These are phyloP conservation scores for Rhodotorula sp. DNA, from an alignment of 1,284 basidiomycete species.

Conservation along the genomic window DNA sequence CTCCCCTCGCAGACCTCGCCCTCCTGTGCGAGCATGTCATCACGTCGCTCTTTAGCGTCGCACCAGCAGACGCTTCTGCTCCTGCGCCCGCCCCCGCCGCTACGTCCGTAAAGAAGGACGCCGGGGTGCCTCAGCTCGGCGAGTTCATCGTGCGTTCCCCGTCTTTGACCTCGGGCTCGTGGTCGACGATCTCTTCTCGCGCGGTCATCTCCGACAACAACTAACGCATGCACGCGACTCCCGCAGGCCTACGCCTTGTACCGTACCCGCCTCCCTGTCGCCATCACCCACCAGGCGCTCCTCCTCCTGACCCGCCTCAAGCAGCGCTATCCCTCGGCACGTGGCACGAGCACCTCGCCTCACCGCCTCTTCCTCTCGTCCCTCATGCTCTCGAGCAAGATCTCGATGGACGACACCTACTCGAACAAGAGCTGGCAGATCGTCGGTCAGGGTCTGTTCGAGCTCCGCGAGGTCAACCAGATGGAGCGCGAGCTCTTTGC, in stretches of 20 bases:
- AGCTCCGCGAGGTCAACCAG: slow-evolving; percentile 87
- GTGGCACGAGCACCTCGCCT: slow-evolving; percentile 74
- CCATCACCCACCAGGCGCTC: slow-evolving; percentile 82
- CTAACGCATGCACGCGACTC: not conserved
- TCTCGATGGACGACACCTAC: slow-evolving; percentile 72
- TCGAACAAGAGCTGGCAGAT: slow-evolving; percentile 95
- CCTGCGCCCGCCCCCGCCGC: slow-evolving; percentile 6
- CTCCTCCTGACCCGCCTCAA: slow-evolving; percentile 84
- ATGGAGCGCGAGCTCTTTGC: slow-evolving; percentile 94
- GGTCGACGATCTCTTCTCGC: not conserved
- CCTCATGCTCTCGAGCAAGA: slow-evolving; percentile 89
- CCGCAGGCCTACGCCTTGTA: slow-evolving; percentile 80
- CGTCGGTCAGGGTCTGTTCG: slow-evolving; percentile 88
- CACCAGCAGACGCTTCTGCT: slow-evolving; percentile 28
- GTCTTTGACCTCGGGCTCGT: not conserved
- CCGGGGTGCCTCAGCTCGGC: slow-evolving; percentile 37
- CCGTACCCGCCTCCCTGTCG: slow-evolving; percentile 75
- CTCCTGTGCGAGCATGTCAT: slow-evolving; percentile 47
- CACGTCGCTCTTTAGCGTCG: slow-evolving; percentile 40
- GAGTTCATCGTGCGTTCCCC: slow-evolving; percentile 47
- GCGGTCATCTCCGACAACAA: not conserved
- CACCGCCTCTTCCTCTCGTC: slow-evolving; percentile 89
- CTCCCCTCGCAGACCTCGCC: slow-evolving; percentile 40
- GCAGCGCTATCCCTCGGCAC: slow-evolving; percentile 84
- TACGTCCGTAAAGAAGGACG: slow-evolving; percentile 23